Conservation (phyloP, 2,329 filamentous ascomycete species). For the Fusarium equiseti region DNA sequence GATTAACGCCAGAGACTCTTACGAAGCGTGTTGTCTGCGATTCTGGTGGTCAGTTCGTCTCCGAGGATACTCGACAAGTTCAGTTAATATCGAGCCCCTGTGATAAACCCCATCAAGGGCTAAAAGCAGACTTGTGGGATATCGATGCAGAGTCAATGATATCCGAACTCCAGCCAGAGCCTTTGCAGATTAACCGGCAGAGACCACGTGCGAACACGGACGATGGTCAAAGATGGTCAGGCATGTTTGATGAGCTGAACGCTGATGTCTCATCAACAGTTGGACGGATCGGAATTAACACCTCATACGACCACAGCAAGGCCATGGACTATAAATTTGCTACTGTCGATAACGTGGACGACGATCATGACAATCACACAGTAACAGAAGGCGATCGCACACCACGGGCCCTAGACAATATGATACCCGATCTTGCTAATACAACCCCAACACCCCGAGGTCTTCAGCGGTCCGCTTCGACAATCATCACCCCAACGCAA, state of each 20-base stretch:
- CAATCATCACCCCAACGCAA: slow-evolving; percentile 40
- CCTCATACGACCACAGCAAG: background rate
- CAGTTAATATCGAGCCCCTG: slow-evolving; percentile 36
- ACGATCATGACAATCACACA: background rate
- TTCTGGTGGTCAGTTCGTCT: slow-evolving; percentile 41
- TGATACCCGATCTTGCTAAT: background rate
- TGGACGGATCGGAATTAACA: slow-evolving; percentile 13
- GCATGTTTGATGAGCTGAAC: slow-evolving; percentile 20
- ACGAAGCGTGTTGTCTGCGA: slow-evolving; percentile 41
- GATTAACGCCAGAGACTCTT: slow-evolving; percentile 45
- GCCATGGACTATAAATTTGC: background rate
- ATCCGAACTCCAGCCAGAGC: slow-evolving; percentile 43
- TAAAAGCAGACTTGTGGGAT: slow-evolving; percentile 42
- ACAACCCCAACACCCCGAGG: slow-evolving; percentile 3
- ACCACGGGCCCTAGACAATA: slow-evolving; percentile 3
- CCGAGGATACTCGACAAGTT: slow-evolving; percentile 34
- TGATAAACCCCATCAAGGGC: slow-evolving; percentile 26
- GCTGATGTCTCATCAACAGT: slow-evolving; percentile 9
- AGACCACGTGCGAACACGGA: slow-evolving; percentile 10
- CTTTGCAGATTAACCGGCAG: slow-evolving; percentile 40
- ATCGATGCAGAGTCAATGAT: slow-evolving; percentile 32
- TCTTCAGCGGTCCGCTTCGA: slow-evolving; percentile 34
- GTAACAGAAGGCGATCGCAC: slow-evolving; percentile 12
- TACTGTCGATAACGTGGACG: background rate
- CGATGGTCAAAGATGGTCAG: slow-evolving; percentile 30